phyloP scores from a whole-genome alignment of 164 flowering plant genomes.

The Vitis vinifera region DNA sequence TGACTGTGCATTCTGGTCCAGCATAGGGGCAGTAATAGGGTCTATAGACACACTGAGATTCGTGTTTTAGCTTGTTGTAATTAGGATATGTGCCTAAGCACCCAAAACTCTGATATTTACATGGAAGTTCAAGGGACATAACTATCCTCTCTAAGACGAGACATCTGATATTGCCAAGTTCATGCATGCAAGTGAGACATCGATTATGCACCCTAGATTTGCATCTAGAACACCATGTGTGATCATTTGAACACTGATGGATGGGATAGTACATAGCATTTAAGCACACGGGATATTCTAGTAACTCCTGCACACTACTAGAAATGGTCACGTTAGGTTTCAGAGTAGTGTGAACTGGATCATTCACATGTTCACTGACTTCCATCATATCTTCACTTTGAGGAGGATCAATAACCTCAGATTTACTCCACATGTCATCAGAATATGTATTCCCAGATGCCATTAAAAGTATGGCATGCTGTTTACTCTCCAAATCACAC shows the following conservation, averaged over 20 bases:
- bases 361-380: constrained; percentile 13
- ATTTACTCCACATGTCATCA: constrained; percentile 14
- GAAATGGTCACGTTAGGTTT: too few species aligned
- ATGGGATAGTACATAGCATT: constrained; percentile 97
- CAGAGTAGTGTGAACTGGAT: neutral
- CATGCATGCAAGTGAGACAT: constrained; percentile 94
- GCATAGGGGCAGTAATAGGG: constrained; percentile 94
- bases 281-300: constrained; percentile 77
- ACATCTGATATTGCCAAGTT: constrained; percentile 92
- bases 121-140: constrained; percentile 90
- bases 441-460: constrained; percentile 11
- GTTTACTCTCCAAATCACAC: too few species aligned
- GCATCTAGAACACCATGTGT: constrained; percentile 87
- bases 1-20: neutral
- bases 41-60: constrained; percentile 66
- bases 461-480: neutral
- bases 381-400: constrained; percentile 15
- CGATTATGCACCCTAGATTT: constrained; percentile 88
- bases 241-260: constrained; percentile 96
- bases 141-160: constrained; percentile 91
- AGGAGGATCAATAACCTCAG: constrained; percentile 20
- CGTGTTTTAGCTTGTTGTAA: constrained; percentile 93
- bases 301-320: too few species aligned
- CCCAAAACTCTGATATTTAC: constrained; percentile 83
- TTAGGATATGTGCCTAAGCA: constrained; percentile 83